Evolutionary conservation across 306 rosid genomes (phyloP).

Genomic region (Acacia acuminata): DNA sequence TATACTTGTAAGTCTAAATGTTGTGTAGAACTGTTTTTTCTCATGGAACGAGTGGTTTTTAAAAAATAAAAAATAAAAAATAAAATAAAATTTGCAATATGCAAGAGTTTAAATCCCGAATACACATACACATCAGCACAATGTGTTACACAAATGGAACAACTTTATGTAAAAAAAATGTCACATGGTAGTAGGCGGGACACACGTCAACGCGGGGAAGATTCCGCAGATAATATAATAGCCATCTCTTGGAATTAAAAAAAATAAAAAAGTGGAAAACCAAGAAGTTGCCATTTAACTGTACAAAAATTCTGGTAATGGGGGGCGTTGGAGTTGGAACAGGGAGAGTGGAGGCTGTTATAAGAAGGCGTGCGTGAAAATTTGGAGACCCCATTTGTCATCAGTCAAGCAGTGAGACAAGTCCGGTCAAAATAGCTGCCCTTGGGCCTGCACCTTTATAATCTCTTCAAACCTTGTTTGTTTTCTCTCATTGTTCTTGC

Average conservation of each 20-base stretch:
- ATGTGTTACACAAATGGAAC: background rate
- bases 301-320: conserved; percentile 50
- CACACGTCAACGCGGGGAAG: conserved; percentile 24
- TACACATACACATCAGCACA: background rate
- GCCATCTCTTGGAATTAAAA: background rate
- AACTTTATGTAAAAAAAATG: too few relatives aligned
- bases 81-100: too few relatives aligned
- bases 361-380: conserved; percentile 47
- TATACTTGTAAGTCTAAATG: too few relatives aligned
- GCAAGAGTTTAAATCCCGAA: background rate
- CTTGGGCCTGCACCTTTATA: conserved; percentile 55
- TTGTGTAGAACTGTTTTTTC: too few relatives aligned
- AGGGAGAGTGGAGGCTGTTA: conserved; percentile 8
- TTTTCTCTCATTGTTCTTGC: conserved; percentile 6
- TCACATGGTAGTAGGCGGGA: background rate
- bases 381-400: conserved; percentile 37
- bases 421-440: conserved; percentile 51
- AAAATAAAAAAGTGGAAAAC: background rate
- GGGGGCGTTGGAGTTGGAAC: conserved; percentile 41
- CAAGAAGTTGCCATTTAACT: background rate
- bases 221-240: background rate
- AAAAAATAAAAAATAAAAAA: too few relatives aligned
- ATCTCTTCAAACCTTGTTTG: background rate
- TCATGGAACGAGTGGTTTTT: too few relatives aligned
- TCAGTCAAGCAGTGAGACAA: conserved; percentile 14